Evolutionary conservation across 2,329 filamentous ascomycete genomes (phyloP).

Genomic region (Neofusicoccum cordaticola): DNA sequence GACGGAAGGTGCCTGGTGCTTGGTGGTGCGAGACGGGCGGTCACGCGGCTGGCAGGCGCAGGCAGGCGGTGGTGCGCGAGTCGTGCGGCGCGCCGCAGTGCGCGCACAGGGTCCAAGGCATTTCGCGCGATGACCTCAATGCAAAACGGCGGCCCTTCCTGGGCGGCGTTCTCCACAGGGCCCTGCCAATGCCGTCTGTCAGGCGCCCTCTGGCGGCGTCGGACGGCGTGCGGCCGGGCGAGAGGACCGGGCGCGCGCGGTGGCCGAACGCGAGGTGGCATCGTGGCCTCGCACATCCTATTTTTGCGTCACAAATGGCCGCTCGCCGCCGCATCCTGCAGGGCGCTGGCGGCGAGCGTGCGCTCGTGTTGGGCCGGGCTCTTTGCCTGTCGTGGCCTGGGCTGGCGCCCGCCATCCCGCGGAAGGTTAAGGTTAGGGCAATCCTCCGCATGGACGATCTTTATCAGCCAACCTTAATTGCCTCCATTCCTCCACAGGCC

Average conservation of each 20-base stretch:
- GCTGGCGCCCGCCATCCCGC: background rate
- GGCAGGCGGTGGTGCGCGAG: background rate
- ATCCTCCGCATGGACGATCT: constrained; percentile 13
- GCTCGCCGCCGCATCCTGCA: background rate
- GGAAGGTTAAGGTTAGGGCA: background rate
- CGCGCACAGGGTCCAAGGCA: background rate
- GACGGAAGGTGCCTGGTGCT: background rate
- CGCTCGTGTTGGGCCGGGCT: constrained; percentile 9
- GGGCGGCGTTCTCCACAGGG: background rate
- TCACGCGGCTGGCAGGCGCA: background rate
- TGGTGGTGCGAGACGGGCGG: background rate
- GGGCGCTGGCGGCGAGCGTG: background rate
- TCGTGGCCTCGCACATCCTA: background rate
- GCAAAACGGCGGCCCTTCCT: background rate
- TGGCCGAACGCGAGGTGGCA: background rate
- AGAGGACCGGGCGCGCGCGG: background rate
- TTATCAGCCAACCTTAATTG: constrained; percentile 6
- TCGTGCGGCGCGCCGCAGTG: background rate
- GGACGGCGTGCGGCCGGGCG: background rate
- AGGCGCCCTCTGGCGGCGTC: background rate
- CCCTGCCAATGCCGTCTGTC: background rate
- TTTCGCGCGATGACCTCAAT: background rate
- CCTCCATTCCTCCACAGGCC: constrained; percentile 13
- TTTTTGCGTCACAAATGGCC: background rate
- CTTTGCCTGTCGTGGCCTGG: background rate